A percentile compares a stretch with the other conserved stretches of the same genome.
Conservation (phyloP, 208 protist species). For the Leishmania tropica region DNA sequence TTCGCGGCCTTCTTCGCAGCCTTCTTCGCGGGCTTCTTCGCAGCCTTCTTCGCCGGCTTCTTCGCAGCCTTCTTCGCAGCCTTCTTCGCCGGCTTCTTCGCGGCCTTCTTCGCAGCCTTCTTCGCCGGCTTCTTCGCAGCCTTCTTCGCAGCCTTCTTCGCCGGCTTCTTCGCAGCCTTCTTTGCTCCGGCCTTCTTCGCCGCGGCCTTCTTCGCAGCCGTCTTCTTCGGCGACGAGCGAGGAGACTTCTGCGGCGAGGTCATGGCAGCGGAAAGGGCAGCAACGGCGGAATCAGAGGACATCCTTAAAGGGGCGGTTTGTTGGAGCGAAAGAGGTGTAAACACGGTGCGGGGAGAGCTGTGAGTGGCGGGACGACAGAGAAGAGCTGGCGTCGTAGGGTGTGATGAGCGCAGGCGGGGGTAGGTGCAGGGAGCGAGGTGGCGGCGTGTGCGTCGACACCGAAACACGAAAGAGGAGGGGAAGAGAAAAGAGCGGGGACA, state of each 20-base stretch:
- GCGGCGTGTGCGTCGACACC: background rate
- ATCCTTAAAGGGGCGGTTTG: constrained; percentile 12
- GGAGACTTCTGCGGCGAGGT: constrained; percentile 25
- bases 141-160: constrained; percentile 21
- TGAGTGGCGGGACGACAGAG: constrained; percentile 7
- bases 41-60: constrained; percentile 20
- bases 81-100: constrained; percentile 45
- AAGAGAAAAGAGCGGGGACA: background rate
- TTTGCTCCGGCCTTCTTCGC: constrained; percentile 12
- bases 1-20: constrained; percentile 20
- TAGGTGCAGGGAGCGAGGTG: background rate
- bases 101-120: constrained; percentile 23
- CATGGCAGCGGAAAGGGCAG: constrained; percentile 9
- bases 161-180: constrained; percentile 9
- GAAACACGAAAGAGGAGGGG: constrained; percentile 3
- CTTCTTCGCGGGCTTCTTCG: constrained; percentile 10
- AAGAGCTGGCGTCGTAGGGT: background rate
- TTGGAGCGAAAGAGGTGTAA: background rate
- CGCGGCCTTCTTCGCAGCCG: background rate
- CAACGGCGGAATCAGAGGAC: background rate
- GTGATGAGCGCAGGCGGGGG: background rate
- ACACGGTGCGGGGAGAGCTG: constrained; percentile 21
- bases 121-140: constrained; percentile 23
- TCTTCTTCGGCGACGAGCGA: constrained; percentile 31
- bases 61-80: no score